Conservation (phyloP, 306 rosid species). For the Inga laurina region DNA sequence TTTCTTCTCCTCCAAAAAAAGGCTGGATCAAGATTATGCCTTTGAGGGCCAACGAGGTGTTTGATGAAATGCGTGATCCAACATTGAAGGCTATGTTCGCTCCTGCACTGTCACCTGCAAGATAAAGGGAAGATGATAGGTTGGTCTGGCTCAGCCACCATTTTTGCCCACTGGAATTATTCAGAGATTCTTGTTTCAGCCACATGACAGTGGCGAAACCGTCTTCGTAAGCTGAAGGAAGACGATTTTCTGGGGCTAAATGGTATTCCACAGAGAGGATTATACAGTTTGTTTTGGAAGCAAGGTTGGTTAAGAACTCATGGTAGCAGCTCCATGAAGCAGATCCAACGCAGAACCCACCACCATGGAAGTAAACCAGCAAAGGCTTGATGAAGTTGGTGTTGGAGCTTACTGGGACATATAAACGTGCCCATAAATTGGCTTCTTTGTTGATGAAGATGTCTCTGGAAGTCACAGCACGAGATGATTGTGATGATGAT, state of each 20-base stretch:
- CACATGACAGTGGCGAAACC: slow-evolving; percentile 66
- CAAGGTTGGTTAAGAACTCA: slow-evolving; percentile 62
- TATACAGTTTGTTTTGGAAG: slow-evolving; percentile 58
- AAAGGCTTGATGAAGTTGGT: slow-evolving; percentile 43
- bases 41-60: slow-evolving; percentile 36
- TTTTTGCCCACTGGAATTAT: slow-evolving; percentile 39
- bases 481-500: slow-evolving; percentile 40
- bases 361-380: slow-evolving; percentile 86
- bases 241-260: slow-evolving; percentile 77
- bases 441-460: slow-evolving; percentile 55
- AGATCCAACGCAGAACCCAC: slow-evolving; percentile 95
- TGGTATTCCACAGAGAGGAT: slow-evolving; percentile 68
- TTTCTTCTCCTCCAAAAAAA: slow-evolving; percentile 80
- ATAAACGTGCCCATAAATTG: slow-evolving; percentile 71
- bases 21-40: slow-evolving; percentile 83
- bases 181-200: slow-evolving; percentile 62
- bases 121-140: slow-evolving; percentile 43
- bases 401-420: slow-evolving; percentile 40
- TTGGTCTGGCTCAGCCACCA: slow-evolving; percentile 72
- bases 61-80: slow-evolving; percentile 43
- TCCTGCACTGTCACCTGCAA: slow-evolving; percentile 91
- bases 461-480: slow-evolving; percentile 55
- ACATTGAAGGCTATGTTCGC: slow-evolving; percentile 84
- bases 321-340: slow-evolving; percentile 91
- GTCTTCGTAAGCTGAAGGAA: slow-evolving; percentile 80